Base-by-base conservation (phyloP, 176 grass and related monocot species). In the Bonia amplexicaulis region DNA sequence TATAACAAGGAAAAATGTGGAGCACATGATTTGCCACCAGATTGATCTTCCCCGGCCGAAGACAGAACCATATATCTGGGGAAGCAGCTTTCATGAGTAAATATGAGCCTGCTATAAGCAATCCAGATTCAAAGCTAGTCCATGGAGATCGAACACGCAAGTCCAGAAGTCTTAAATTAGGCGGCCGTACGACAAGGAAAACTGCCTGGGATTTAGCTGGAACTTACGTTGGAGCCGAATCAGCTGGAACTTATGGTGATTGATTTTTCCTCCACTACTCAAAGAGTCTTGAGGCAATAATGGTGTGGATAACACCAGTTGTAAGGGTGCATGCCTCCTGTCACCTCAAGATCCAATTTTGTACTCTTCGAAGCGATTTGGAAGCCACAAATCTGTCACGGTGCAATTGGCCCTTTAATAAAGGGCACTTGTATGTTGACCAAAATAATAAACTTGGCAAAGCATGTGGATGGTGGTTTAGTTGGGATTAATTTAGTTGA, bases 381-480 rank as follows among this genome's bases (percentile, higher is more conserved):
- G 31, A 33, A 33, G 31, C 31, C 31, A 33, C 31, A 33, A 33
- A 33, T 33, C 31, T 33, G 31, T 33, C 31, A 33, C 31, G 31
- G 31, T 3, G 31, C 3, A 33, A 33, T 33, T 33, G 31, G 31
- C 31, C 31, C 31, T 3, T 33, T 33, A 63, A 73, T 79, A 83
- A 52, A 52, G 3, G 44, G 10, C 8, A 12, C 35, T 33, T 46
- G 63, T 76, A 29, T 69, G 60, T 81, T 89, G 88, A 89, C 88
- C 88, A 4, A 49, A 14, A 47, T 42, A 61, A 70, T 49, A 39
- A 67, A 89, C 48, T 42, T 76, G 26, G 51, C 70, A 44, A 47
- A 53, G 51, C 82, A 81, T 80, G 77, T 89, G 87, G 51, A 27
- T 60, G 69, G 37, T 80, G 69, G 82, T 60, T 72, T 75, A 47